A percentile compares a stretch with the other conserved stretches of the same genome.
Evolutionary conservation across 2,329 filamentous ascomycete species (phyloP).

Genomic region (Sporothrix euskadiensis): DNA sequence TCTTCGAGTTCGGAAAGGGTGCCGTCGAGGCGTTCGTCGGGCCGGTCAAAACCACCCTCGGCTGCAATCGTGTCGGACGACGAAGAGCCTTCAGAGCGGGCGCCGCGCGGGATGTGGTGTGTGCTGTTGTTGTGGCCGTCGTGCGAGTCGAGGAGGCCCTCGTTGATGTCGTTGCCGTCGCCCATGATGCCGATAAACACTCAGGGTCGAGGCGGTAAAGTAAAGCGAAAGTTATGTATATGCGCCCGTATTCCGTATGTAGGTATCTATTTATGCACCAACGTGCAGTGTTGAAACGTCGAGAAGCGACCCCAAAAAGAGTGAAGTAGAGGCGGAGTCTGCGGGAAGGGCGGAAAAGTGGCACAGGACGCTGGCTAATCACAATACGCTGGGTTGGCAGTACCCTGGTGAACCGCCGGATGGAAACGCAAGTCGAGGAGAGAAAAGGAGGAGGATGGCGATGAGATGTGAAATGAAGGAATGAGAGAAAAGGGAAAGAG

Average conservation of each 20-base stretch:
- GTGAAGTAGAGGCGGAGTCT: neutral
- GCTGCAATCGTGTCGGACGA: constrained; percentile 28
- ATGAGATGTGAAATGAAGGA: neutral
- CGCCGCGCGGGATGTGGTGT: neutral
- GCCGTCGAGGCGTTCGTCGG: constrained; percentile 41
- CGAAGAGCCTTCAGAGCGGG: constrained; percentile 28
- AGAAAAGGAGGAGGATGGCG: neutral
- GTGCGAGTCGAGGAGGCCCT: constrained; percentile 18
- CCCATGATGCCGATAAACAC: constrained; percentile 14
- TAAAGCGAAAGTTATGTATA: neutral
- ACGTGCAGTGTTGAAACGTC: neutral
- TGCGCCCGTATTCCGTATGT: neutral
- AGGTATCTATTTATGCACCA: neutral
- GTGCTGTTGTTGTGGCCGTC: neutral
- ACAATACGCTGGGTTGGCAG: neutral
- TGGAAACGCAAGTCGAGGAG: neutral
- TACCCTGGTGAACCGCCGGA: neutral
- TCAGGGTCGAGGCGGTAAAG: neutral
- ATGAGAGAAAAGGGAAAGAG: neutral
- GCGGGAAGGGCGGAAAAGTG: constrained; percentile 13
- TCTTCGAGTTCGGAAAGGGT: constrained; percentile 51
- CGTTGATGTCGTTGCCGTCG: constrained; percentile 11
- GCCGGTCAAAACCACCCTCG: constrained; percentile 1
- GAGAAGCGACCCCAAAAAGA: neutral
- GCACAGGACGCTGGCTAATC: constrained; percentile 14